Base-by-base conservation (phyloP, 2,329 filamentous ascomycete species). In the Sporothrix inflata region DNA sequence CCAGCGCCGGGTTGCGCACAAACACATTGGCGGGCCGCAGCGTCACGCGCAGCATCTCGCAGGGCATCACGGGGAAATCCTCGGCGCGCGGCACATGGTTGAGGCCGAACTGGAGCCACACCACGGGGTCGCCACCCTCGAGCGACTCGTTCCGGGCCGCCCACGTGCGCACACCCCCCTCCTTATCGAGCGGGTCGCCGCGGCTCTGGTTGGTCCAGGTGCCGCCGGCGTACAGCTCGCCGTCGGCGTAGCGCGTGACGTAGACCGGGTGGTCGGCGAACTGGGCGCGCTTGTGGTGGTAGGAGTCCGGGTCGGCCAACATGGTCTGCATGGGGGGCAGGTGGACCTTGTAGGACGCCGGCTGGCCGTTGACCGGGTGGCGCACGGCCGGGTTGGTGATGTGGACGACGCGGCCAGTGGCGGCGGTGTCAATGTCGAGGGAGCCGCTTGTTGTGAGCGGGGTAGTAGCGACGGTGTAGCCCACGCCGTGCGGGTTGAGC, bases 61-160 rank as follows among this genome's bases (percentile, higher is more conserved):
- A 85, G 0, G 89, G 90, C 90, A 92, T 92, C 4, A 91, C 88
- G 0, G 89, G 90, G 82, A 90, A 92, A 76, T 92, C 90, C 75
- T 92, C 90, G 12, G 87, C 84, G 0, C 89, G 83, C 0, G 89
- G 89, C 30, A 90, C 87, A 75, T 92, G 90, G 45, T 90, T 91
- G 34, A 90, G 86, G 21, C 89, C 83, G 76, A 85, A 85, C 3
- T 87, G 85, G 21, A 88, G 84, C 86, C 86, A 90, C 4, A 90
- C 79, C 1, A 90, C 86, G 2, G 85, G 83, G 78, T 78, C 77
- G 76, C 76, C 78, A 8, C 5, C 38, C 9, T 60, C 55, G 78
- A 84, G 79, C 0, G 79, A 79, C 2, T 83, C 82, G 16, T 86
- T 82, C 78, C 79, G 71, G 0, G 72, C 71, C 0, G 80, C 79